Conservation (phyloP, 2,329 filamentous ascomycete genomes). For the Claviceps capensis region DNA sequence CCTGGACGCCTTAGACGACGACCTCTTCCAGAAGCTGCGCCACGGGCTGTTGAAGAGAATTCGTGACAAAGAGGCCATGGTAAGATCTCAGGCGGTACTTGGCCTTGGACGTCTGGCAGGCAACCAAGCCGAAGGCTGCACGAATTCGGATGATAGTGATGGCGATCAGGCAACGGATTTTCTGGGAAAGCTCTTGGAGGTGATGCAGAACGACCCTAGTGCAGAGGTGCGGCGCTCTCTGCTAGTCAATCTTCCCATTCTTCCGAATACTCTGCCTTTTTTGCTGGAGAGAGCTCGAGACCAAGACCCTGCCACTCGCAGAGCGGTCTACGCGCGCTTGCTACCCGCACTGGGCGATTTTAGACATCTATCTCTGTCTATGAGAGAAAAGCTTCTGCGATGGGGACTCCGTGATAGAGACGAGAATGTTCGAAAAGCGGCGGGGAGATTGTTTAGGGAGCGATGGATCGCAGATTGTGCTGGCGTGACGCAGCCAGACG, state of each 20-base stretch:
- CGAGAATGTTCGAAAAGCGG: constrained; percentile 84
- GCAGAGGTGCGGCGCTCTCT: constrained; percentile 84
- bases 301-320: constrained; percentile 68
- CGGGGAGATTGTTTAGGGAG: constrained; percentile 78
- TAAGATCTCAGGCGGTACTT: constrained; percentile 82
- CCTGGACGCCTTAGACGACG: constrained; percentile 82
- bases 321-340: constrained; percentile 75
- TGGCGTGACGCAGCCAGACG: constrained; percentile 45
- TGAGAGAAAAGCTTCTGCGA: constrained; percentile 86
- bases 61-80: constrained; percentile 85
- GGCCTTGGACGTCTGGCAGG: constrained; percentile 76
- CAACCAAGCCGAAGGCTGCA: constrained; percentile 58
- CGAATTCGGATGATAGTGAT: constrained; percentile 57
- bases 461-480: constrained; percentile 97
- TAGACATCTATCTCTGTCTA: constrained; percentile 78
- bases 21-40: constrained; percentile 71
- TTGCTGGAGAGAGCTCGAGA: constrained; percentile 86
- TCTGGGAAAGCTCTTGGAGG: constrained; percentile 70
- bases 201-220: constrained; percentile 86
- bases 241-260: constrained; percentile 78
- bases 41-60: constrained; percentile 72
- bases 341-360: constrained; percentile 88
- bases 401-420: constrained; percentile 94
- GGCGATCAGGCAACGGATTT: constrained; percentile 51
- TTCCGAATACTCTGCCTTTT: constrained; percentile 69